Base-by-base conservation (phyloP, 805 yeast genomes). In the Myxozyma neotropica region DNA sequence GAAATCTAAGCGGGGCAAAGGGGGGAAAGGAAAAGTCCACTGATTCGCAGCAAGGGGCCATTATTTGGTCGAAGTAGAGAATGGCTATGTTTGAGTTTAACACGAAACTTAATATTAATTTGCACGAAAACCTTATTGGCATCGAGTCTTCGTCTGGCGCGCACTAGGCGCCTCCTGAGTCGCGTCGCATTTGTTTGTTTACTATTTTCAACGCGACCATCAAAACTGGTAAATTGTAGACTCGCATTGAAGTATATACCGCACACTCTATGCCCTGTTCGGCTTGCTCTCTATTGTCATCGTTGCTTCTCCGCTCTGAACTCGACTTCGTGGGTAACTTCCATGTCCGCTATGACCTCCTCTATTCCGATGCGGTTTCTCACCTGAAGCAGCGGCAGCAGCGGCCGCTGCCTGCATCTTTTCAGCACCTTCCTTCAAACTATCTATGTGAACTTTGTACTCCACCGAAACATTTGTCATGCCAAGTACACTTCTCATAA, bases 371-470 rank as follows among this genome's bases (percentile, higher is more conserved):
- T 45, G 49, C 21, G 43, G 36, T 19, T 53, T 53, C n/a, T 53
- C 58, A 31, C 50, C 58, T 19, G 55, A 13, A 21, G 46, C 51
- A 10, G 61, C 56, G 8, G 52, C 47, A 2, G 47, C 47, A 43
- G 31, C 47, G 4, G 47, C 27, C 8, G 53, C 57, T 6, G 63
- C 57, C 27, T 44, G 27, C 58, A 57, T 47, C 57, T 59, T 59
- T 44, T 57, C 61, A 13, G 54, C 61, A 7, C 58, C 64, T 39
- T 70, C 71, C 56, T 70, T 69, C 40, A 71, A 52, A 46, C 71
- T 64, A 19, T 69, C 72, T 8, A 69, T 53, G 60, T 72, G 75
- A 10, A 71, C 69, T 53, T 68, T 69, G 65, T 72, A 72, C 48
- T 67, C 69, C 31, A 69, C 48, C n/a, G 47, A 44, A 5, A 55